Conservation (phyloP, 2,329 filamentous ascomycete species). For the Colletotrichum kahawae region DNA sequence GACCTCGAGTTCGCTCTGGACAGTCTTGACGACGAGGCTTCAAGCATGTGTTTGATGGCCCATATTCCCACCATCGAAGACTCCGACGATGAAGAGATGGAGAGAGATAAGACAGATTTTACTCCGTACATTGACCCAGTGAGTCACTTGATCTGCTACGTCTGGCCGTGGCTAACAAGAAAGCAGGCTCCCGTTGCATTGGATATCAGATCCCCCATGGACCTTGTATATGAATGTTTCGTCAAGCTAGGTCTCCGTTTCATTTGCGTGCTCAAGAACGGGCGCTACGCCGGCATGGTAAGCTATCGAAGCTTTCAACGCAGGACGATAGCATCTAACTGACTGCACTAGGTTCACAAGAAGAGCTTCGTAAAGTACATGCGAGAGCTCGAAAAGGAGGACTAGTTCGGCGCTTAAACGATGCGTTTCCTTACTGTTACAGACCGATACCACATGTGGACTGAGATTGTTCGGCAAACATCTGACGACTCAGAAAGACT, state of each 20-base stretch:
- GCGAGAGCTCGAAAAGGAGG: constrained; percentile 72
- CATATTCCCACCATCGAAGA: constrained; percentile 67
- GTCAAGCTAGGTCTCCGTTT: constrained; percentile 92
- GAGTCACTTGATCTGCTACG: constrained; percentile 32
- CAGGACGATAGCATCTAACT: background rate
- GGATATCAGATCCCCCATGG: constrained; percentile 89
- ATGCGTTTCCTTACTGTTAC: background rate
- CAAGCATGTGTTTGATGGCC: constrained; percentile 82
- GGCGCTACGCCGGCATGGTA: constrained; percentile 87
- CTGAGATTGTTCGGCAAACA: background rate
- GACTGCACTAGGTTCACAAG: constrained; percentile 75
- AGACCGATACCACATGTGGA: background rate
- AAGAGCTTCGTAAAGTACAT: constrained; percentile 97
- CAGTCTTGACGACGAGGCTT: constrained; percentile 76
- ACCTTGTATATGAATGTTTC: constrained; percentile 95
- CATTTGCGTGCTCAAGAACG: constrained; percentile 86
- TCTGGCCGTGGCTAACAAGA: background rate
- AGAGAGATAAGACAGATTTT: constrained; percentile 77
- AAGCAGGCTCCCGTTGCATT: constrained; percentile 79
- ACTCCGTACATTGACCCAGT: constrained; percentile 90
- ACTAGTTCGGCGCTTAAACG: background rate
- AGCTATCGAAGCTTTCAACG: constrained; percentile 33
- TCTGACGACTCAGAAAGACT: background rate
- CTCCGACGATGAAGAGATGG: constrained; percentile 59
- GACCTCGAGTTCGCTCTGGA: constrained; percentile 94